Evolutionary conservation across 306 rosid genomes (phyloP).

Genomic region (Hippophae tibetana): DNA sequence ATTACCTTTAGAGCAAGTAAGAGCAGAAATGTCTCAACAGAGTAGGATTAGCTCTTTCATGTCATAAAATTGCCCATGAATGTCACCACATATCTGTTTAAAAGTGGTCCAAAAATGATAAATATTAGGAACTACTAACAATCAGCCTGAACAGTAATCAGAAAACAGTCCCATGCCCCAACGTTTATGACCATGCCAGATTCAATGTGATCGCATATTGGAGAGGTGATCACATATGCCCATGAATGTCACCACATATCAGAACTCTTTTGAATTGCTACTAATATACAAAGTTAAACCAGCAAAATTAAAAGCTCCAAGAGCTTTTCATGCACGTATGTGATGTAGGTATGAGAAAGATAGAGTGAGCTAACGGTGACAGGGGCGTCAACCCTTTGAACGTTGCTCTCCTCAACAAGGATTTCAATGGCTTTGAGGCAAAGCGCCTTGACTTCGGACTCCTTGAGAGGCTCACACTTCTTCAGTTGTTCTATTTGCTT

Average conservation of each 20-base stretch:
- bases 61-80: conserved; percentile 96
- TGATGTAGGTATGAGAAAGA: background rate
- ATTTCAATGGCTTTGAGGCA: conserved; percentile 99
- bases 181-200: too few species aligned
- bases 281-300: too few species aligned
- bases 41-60: conserved; percentile 97
- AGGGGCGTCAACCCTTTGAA: conserved; percentile 94
- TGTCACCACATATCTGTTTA: conserved; percentile 89
- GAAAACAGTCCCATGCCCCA: background rate
- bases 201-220: too few species aligned
- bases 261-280: too few species aligned
- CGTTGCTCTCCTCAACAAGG: conserved; percentile 97
- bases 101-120: background rate
- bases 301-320: background rate
- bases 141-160: conserved; percentile 13
- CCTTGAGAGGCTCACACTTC: conserved; percentile 91
- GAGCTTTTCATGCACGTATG: background rate
- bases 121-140: background rate
- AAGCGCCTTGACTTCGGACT: conserved; percentile 90
- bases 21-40: conserved; percentile 89
- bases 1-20: conserved; percentile 92
- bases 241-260: too few species aligned
- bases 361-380: conserved; percentile 50
- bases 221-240: too few species aligned
- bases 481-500: conserved; percentile 96